Conservation (phyloP, 176 grass and related monocot genomes). For the Lolium multiflorum region DNA sequence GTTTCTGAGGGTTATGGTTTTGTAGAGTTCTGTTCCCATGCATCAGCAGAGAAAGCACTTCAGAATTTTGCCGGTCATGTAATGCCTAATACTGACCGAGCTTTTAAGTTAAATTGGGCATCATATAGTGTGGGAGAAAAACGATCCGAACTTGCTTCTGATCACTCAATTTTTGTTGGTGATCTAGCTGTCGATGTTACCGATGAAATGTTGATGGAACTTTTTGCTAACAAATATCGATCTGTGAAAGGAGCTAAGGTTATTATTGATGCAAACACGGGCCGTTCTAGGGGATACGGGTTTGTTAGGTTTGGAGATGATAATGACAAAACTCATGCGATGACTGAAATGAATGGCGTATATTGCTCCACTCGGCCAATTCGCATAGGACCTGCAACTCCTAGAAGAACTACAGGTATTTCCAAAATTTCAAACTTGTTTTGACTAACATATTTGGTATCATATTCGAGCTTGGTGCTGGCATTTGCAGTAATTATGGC, state of each 20-base stretch:
- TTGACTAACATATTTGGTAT: slow-evolving; percentile 7
- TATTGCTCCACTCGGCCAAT: slow-evolving; percentile 67
- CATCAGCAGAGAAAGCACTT: slow-evolving; percentile 65
- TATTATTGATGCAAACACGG: slow-evolving; percentile 75
- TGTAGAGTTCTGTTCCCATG: slow-evolving; percentile 65
- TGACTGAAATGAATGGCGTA: slow-evolving; percentile 73
- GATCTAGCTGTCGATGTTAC: slow-evolving; percentile 76
- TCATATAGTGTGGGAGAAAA: slow-evolving; percentile 75
- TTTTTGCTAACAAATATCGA: slow-evolving; percentile 70
- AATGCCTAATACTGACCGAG: slow-evolving; percentile 74
- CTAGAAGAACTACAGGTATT: slow-evolving; percentile 69
- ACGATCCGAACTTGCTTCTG: slow-evolving; percentile 61
- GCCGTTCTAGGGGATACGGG: slow-evolving; percentile 67
- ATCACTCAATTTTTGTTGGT: slow-evolving; percentile 77
- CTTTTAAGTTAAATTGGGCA: slow-evolving; percentile 78
- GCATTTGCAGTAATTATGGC: slow-evolving; percentile 6
- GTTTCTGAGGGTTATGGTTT: slow-evolving; percentile 73
- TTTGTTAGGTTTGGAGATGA: slow-evolving; percentile 82
- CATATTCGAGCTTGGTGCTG: neutral
- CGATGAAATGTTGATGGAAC: slow-evolving; percentile 57
- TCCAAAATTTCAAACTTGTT: slow-evolving; percentile 14
- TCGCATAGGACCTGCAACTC: slow-evolving; percentile 70
- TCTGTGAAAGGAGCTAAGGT: slow-evolving; percentile 79
- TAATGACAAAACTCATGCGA: slow-evolving; percentile 58
- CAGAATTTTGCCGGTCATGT: slow-evolving; percentile 68